Evolutionary conservation across 148 eudicot species (phyloP).

Genomic region (Chenopodium album): DNA sequence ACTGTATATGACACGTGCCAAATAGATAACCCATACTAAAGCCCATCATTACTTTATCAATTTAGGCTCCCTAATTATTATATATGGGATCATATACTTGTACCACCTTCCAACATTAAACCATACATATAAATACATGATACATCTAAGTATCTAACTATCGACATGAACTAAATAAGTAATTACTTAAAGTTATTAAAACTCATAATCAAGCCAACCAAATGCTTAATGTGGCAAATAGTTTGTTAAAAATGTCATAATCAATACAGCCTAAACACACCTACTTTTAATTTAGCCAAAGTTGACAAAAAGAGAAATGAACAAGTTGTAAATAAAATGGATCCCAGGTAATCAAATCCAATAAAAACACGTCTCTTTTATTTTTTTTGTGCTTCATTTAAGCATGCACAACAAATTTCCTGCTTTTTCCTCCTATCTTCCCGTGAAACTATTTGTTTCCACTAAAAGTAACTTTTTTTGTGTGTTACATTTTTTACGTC

Average conservation of each 20-base stretch:
- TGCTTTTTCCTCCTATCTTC: conserved; percentile 2
- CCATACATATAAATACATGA: not conserved
- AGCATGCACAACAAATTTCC: not conserved
- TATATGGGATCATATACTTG: not conserved
- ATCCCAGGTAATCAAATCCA: conserved; percentile 5
- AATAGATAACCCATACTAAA: not conserved
- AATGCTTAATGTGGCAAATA: not conserved
- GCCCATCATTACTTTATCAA: no score
- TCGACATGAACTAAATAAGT: not conserved
- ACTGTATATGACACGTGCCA: no score
- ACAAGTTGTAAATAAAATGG: not conserved
- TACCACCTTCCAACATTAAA: not conserved
- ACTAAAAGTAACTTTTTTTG: no score
- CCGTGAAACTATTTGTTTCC: not conserved
- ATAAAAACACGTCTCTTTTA: conserved; percentile 5
- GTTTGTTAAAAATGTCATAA: conserved; percentile 1
- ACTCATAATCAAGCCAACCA: not conserved
- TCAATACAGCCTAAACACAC: conserved; percentile 9
- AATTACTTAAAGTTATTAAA: not conserved
- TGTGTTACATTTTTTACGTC: no score
- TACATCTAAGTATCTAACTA: no score
- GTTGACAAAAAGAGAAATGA: not conserved
- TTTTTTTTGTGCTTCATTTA: not conserved
- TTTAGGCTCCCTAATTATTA: not conserved
- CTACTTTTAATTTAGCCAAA: not conserved